Conservation (phyloP, 345 rosid genomes). For the Arabis alpina region DNA sequence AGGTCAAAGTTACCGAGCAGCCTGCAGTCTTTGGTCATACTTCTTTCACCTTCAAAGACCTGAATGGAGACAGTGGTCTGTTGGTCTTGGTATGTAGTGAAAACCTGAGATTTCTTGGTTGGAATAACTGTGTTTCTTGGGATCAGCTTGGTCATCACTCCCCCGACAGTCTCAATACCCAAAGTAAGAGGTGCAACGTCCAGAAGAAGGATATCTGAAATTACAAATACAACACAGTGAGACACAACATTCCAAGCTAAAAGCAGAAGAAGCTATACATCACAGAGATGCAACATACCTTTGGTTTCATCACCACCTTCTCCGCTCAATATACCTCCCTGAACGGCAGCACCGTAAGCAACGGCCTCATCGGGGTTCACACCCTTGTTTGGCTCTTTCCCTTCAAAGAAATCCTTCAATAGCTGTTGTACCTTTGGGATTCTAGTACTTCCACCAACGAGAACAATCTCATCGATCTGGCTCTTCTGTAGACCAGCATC, state of each 20-base stretch:
- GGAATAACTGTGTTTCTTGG: constrained; percentile 99
- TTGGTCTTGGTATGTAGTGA: constrained; percentile 98
- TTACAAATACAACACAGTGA: not conserved
- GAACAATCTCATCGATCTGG: constrained; percentile 97
- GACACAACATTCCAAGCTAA: not conserved
- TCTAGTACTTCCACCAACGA: constrained; percentile 98
- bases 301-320: constrained; percentile 99
- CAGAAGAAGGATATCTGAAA: constrained; percentile 87
- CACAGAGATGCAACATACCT: constrained; percentile 53
- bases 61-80: constrained; percentile 97
- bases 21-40: constrained; percentile 94
- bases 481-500: constrained; percentile 88
- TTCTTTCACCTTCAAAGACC: constrained; percentile 99
- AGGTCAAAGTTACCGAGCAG: constrained; percentile 89
- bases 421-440: constrained; percentile 99
- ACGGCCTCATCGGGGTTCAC: constrained; percentile 99
- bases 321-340: constrained; percentile 97
- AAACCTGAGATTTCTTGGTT: constrained; percentile 97
- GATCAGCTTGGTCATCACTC: constrained; percentile 98
- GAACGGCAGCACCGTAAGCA: constrained; percentile 98
- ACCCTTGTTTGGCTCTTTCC: constrained; percentile 99
- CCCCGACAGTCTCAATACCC: constrained; percentile 97
- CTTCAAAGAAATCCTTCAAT: constrained; percentile 91
- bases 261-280: not conserved
- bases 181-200: constrained; percentile 97